Evolutionary conservation across 495 filamentous ascomycete genomes (phyloP), one percentile per base, ranked within the genome.

Genomic region (Friedmanniomyces endolithicus): DNA sequence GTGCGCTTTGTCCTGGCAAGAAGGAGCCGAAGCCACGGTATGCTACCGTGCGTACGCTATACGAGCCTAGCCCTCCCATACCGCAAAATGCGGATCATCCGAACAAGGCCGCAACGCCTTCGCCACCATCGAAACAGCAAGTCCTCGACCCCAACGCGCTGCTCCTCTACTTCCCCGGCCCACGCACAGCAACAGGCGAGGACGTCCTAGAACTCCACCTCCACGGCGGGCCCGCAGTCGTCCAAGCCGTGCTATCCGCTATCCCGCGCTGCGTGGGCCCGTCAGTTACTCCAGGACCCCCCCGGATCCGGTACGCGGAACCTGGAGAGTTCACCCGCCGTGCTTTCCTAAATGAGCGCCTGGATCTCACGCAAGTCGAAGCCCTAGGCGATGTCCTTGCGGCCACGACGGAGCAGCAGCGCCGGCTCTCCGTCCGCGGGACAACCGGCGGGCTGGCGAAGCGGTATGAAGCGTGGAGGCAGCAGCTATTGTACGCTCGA

Each of bases 281-380:
- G n/a, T n/a, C n/a, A n/a, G n/a, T n/a, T n/a, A n/a, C n/a, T n/a
- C n/a, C n/a, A n/a, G n/a, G n/a, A n/a, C n/a, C n/a, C n/a, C n/a
- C n/a, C n/a, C n/a, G n/a, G n/a, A 79, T 95, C 43, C 87, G 87
- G 11, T 95, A 94, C 62, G 92, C 92, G 0, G 92, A 95, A 61
- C 86, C 92, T 0, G 92, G 92, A 53, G 92, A 98, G 64, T 98
- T 98, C 68, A 97, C 92, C 7, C 82, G 83, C 31, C 86, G 90
- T 35, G 89, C 94, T 7, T 98, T 98, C 66, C 74, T 85, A 68
- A 95, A 95, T 67, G 74, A 83, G 60, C 78, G 88, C 0, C 76
- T 97, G 4, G 85, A 88, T 57, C 78, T 98, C 1, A 85, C 88
- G n/a, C 90, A 97, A 70, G 83, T 98, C 24, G 92, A 98, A 72